Base-by-base conservation (phyloP, 2,329 filamentous ascomycete genomes). In the Colletotrichum noveboracense region DNA sequence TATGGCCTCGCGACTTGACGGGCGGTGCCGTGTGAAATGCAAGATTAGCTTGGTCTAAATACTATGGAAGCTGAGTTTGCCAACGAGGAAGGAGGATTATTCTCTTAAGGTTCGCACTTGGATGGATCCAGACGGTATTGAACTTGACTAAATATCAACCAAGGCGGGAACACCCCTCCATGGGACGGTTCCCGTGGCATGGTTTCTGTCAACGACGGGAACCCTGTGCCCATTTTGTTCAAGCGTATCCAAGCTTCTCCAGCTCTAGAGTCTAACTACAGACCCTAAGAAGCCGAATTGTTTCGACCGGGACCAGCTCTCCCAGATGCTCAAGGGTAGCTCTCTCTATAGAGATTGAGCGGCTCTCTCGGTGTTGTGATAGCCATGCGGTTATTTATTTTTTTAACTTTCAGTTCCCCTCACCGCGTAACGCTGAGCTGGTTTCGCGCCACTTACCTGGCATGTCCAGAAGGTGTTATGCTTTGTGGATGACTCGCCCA, bases 401-500 rank as follows among this genome's bases (percentile, higher is more conserved):
- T 38, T 48, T 48, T 4, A 48, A 32, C 55, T 69, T 61, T 69
- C 5, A 10, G 8, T 69, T 52, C 66, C 66, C 66, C 66, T 69
- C 66, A 52, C 34, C 24, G 14, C 56, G 66, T 58, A 71, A 55
- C 60, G 30, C 18, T 71, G 32, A 28, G 66, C 36, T 61, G 34
- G 66, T 61, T 69, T 69, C 55, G 61, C 24, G 32, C 70, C 69
- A 62, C 28, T 64, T 21, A 16, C n/a, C 16, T 28, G 26, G 30
- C 34, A 12, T 56, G 16, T 32, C 52, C 18, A 36, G 28, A 48
- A 32, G 61, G 24, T 13, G 24, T 43, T 71, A 67, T 32, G 30
- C 70, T 71, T 71, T 48, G 26, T 26, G 18, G 70, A 71, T 71
- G 70, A 71, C 70, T 71, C 70, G 70, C 48, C 61, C 21, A 9